phyloP scores from a whole-genome alignment of 257 asterid species.

The Rehmannia glutinosa region DNA sequence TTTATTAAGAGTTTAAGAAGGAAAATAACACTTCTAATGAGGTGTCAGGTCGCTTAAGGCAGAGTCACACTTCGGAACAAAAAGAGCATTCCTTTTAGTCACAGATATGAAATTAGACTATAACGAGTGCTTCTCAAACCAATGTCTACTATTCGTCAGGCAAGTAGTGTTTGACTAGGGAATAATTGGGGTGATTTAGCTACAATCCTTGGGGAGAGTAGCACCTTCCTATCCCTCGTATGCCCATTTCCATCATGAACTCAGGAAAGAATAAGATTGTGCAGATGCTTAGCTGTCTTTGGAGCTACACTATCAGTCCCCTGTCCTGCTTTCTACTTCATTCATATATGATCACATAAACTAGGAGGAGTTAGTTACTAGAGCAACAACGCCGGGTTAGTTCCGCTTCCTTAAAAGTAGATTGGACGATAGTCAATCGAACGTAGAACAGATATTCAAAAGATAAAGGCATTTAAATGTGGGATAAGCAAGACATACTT shows the following conservation, averaged over 20 bases:
- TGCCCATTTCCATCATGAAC: too few species aligned
- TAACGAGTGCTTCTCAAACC: not conserved
- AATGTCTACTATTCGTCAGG: not conserved
- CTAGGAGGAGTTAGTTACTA: too few species aligned
- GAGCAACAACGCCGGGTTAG: too few species aligned
- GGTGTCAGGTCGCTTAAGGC: not conserved
- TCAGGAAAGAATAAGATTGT: too few species aligned
- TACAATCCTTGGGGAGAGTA: too few species aligned
- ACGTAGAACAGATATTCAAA: not conserved
- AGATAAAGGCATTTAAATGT: not conserved
- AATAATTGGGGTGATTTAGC: not conserved
- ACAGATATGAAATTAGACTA: not conserved
- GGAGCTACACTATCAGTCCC: too few species aligned
- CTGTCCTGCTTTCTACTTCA: too few species aligned
- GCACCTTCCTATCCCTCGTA: too few species aligned
- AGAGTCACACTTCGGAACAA: not conserved
- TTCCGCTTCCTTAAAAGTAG: too few species aligned
- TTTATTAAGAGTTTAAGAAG: not conserved
- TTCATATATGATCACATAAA: too few species aligned
- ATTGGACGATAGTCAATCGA: not conserved
- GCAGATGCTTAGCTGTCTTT: too few species aligned
- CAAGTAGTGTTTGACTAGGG: not conserved
- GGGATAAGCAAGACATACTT: not conserved
- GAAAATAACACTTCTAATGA: not conserved
- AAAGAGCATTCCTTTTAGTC: too few species aligned